Evolutionary conservation across 495 filamentous ascomycete genomes (phyloP), one percentile per base, ranked within the genome.

Genomic region (Ascodesmis nigricans): DNA sequence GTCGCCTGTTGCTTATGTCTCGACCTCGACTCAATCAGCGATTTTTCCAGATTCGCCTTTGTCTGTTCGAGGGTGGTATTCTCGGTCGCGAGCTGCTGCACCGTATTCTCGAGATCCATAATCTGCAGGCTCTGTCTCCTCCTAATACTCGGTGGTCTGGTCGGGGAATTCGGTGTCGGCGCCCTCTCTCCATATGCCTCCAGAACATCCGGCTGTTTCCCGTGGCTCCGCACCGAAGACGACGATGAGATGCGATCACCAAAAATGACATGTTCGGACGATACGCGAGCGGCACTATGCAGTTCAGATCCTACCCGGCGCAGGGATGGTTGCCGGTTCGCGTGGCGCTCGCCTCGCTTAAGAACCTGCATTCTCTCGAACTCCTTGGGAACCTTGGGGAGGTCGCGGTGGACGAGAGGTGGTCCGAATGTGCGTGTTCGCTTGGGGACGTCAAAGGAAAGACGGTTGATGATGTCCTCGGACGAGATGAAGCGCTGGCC

Each of bases 81-180:
- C 31, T 53, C 49, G 13, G 38, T 31, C 5, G 45, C 40, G 23
- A 53, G 36, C 1, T 30, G 26, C 19, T 43, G 33, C 10, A 53
- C 32, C 5, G 38, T 33, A 8, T 41, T 50, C 46, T 78, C 69
- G 26, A 95, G 67, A 36, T 95, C 82, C 29, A 90, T 64, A 32
- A 95, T 71, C 58, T 93, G 87, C 74, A 92, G 78, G 63, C 82
- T 93, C 55, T 87, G 87, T 41, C 81, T 76, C 50, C 80, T 79
- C 40, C 83, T 81, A 63, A 91, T 74, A 64, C 80, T 93, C 55
- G 83, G 81, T 53, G 84, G 84, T 55, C 90, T 77, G 44, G 81
- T 91, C 33, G 87, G 87, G 45, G 90, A 95, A 52, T 73, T 73
- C 46, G 84, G 82, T 49, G 80, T 90, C 44, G 72, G 78, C 50